These are phyloP conservation scores for Wallacemonas collosoma DNA, from an alignment of 208 protist species.

Conservation along the genomic window DNA sequence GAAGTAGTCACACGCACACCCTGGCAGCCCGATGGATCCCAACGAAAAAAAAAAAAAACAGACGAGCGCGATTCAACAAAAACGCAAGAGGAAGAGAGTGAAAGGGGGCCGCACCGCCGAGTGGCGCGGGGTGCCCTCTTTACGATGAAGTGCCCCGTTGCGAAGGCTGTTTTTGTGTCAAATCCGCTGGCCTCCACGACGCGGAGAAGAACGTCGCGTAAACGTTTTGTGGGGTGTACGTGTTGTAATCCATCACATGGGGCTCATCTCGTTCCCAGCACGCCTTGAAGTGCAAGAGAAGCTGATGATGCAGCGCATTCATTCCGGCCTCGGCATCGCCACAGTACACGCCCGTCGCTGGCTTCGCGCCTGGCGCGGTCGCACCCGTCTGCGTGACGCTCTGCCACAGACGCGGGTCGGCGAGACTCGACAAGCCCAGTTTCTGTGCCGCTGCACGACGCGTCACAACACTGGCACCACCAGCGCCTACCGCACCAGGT, in stretches of 20 bases:
- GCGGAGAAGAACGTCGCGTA: conserved; percentile 66
- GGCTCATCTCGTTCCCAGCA: conserved; percentile 82
- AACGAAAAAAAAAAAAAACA: conserved; percentile 3
- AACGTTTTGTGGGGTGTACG: conserved; percentile 65
- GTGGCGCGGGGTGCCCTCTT: neutral
- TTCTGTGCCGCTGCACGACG: conserved; percentile 14
- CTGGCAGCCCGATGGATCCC: neutral
- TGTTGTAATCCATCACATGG: conserved; percentile 87
- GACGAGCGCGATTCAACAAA: neutral
- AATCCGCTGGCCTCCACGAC: conserved; percentile 23
- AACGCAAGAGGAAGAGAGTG: neutral
- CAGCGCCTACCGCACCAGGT: neutral
- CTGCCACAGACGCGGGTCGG: conserved; percentile 14
- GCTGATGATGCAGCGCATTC: conserved; percentile 70
- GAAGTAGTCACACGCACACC: no score
- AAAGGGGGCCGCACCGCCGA: neutral
- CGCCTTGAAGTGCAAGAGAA: conserved; percentile 79
- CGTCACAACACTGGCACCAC: neutral
- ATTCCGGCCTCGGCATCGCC: conserved; percentile 70
- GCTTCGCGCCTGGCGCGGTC: neutral
- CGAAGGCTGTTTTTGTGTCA: neutral
- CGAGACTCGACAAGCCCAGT: neutral
- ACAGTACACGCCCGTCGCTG: neutral
- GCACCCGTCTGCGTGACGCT: neutral
- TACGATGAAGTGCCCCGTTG: neutral